Evolutionary conservation across 176 grass and related monocot genomes (phyloP).

Genomic region (Bolboschoenus planiculmis): DNA sequence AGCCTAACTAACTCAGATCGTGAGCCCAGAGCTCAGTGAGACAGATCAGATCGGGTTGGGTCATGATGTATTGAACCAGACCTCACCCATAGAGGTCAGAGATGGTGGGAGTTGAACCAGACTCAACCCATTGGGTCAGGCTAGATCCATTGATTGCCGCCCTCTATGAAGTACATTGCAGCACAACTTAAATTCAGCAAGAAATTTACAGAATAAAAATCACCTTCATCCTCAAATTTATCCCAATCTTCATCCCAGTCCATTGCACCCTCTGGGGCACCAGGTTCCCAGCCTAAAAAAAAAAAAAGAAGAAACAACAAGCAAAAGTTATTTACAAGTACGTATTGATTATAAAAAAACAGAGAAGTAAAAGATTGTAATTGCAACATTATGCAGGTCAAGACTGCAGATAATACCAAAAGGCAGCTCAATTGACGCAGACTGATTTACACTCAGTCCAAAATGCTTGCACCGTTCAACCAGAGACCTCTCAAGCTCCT

Average conservation of each 20-base stretch:
- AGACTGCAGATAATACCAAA: slow-evolving; percentile 44
- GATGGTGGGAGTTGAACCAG: neutral
- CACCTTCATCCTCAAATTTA: slow-evolving; percentile 99
- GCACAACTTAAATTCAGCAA: slow-evolving; percentile 8
- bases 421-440: slow-evolving; percentile 80
- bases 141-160: neutral
- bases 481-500: slow-evolving; percentile 90
- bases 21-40: neutral
- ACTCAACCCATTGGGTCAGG: neutral
- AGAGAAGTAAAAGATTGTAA: neutral
- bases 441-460: slow-evolving; percentile 63
- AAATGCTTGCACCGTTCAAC: slow-evolving; percentile 89
- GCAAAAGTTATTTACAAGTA: neutral
- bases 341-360: slow-evolving; percentile 1
- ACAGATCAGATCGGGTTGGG: neutral
- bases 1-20: neutral
- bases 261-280: slow-evolving; percentile 48
- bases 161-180: neutral
- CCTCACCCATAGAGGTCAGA: neutral
- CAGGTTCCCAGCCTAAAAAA: slow-evolving; percentile 88
- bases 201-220: slow-evolving; percentile 15
- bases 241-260: slow-evolving; percentile 99
- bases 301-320: slow-evolving; percentile 17
- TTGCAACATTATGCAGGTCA: neutral
- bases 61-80: neutral